Base-by-base conservation (phyloP, 1,139 yeast species). In the Lodderomyces pseudojiufengensis region DNA sequence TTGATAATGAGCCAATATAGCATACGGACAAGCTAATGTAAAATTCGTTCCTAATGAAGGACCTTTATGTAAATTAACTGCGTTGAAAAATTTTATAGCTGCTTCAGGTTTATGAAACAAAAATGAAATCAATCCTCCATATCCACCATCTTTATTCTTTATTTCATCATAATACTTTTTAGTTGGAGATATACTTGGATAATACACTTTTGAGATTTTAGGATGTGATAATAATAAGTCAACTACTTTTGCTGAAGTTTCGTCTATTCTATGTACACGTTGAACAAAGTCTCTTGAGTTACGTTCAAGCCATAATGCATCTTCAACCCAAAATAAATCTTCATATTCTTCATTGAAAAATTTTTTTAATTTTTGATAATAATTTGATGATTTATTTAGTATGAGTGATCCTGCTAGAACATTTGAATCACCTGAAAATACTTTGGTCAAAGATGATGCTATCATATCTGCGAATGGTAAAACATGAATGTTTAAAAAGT, bases 41-140 rank as follows among this genome's bases (percentile, higher is more conserved):
- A 88, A 87, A 58, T 87, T 92, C 1, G 97, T 88, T 4, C 97
- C 97, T 48, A 92, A 70, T 12, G 95, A 84, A 3, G 97, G 97
- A 3, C 97, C 97, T 59, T 92, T 92, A 44, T 92, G 86, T 39
- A 90, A 64, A 33, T 75, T 69, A 33, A 85, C 74, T 3, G 78
- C 70, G 57, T 92, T 84, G 63, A 84, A 92, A 55, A 92, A 92
- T 21, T 65, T 66, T 30, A 72, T 70, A 0, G 96, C 95, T 47
- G 78, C 79, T 9, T 67, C 63, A 8, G 84, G 79, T 8, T 79
- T 70, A 36, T 78, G 63, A 61, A 92, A 87, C 8, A 84, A 73
- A 37, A 92, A 66, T 5, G 96, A 86, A 14, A 92, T 66, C 36
- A 92, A 70, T 0, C 97, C 97, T 29, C 98, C 98, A 52, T 92